A percentile compares a stretch with the other conserved stretches of the same genome.
Evolutionary conservation across 2,329 filamentous ascomycete genomes (phyloP).

Genomic region (Botrytis paeoniae): DNA sequence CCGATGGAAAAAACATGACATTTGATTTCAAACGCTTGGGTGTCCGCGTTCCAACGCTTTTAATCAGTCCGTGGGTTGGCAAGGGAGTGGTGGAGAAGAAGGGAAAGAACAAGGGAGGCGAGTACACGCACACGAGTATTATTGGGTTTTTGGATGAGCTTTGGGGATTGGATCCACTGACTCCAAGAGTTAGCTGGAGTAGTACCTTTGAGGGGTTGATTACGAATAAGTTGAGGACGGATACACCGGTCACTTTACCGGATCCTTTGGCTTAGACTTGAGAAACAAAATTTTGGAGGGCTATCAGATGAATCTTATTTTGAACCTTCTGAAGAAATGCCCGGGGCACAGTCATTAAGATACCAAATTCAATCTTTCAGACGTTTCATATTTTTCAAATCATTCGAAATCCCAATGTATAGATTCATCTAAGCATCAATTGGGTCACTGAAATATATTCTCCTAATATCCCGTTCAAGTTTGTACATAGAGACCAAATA

Average conservation of each 20-base stretch:
- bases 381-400: not conserved
- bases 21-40: conserved; percentile 44
- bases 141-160: conserved; percentile 44
- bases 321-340: not conserved
- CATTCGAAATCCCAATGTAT: not conserved
- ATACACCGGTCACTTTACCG: conserved; percentile 30
- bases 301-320: not conserved
- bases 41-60: conserved; percentile 44
- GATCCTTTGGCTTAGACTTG: conserved; percentile 27
- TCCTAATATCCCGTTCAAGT: not conserved
- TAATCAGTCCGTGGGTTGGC: conserved; percentile 46
- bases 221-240: conserved; percentile 26
- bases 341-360: too few species aligned
- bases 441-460: not conserved
- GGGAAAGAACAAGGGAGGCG: conserved; percentile 39
- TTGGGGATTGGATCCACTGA: conserved; percentile 38
- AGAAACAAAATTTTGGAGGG: not conserved
- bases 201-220: conserved; percentile 34
- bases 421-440: not conserved
- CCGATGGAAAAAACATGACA: conserved; percentile 40
- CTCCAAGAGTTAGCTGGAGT: conserved; percentile 27
- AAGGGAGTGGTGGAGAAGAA: conserved; percentile 43
- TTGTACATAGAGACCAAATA: not conserved
- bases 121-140: conserved; percentile 46
- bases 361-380: not conserved